Evolutionary conservation across 495 filamentous ascomycete genomes (phyloP).

Genomic region (Halenospora varia): DNA sequence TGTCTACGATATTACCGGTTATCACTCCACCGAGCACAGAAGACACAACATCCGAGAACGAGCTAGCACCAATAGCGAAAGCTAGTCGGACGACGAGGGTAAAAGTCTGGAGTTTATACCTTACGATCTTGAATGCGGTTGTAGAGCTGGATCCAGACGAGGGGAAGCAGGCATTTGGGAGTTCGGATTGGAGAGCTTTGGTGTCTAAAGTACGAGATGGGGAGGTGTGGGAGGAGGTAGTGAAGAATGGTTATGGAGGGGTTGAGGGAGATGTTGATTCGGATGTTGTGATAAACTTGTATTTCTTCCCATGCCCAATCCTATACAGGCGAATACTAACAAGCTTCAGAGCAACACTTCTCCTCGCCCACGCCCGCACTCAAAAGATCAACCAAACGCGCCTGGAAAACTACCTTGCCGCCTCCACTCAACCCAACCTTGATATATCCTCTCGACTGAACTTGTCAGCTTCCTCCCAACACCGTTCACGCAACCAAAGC

Average conservation of each 20-base stretch:
- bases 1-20: constrained; percentile 76
- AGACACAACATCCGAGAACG: constrained; percentile 33
- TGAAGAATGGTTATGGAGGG: constrained; percentile 78
- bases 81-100: constrained; percentile 75
- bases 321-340: constrained; percentile 5
- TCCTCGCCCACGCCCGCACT: constrained; percentile 79
- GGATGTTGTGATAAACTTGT: constrained; percentile 93
- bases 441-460: constrained; percentile 59
- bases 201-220: constrained; percentile 79
- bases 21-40: constrained; percentile 48
- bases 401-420: constrained; percentile 86
- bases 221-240: constrained; percentile 87
- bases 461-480: constrained; percentile 15
- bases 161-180: constrained; percentile 81
- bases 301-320: constrained; percentile 8
- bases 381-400: constrained; percentile 81
- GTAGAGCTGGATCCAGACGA: constrained; percentile 86
- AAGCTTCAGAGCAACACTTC: constrained; percentile 64
- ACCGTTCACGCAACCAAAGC: constrained; percentile 27
- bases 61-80: constrained; percentile 61
- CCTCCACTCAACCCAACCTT: constrained; percentile 64
- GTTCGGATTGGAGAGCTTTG: constrained; percentile 74
- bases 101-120: constrained; percentile 96
- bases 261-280: constrained; percentile 86
- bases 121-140: constrained; percentile 87